Conservation (phyloP, 495 filamentous ascomycete species). For the Podospora fimiseda region DNA sequence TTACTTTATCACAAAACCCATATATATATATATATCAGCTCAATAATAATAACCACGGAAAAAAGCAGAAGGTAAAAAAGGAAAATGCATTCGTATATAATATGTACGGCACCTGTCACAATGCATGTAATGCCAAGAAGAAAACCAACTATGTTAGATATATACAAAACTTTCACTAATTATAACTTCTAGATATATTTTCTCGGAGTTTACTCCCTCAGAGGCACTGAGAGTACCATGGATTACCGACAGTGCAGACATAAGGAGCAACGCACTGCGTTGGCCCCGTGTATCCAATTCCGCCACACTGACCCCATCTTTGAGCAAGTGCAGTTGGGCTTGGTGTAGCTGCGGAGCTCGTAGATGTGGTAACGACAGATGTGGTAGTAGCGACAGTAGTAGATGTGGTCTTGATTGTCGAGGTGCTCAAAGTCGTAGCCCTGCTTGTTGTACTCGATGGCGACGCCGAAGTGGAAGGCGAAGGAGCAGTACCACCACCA, state of each 20-base stretch:
- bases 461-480: background rate
- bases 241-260: constrained; percentile 17
- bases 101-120: too few relatives aligned
- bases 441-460: constrained; percentile 7
- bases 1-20: too few relatives aligned
- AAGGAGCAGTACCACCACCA: constrained; percentile 3
- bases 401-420: constrained; percentile 2
- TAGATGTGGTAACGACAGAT: background rate
- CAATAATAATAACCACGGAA: too few relatives aligned
- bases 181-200: too few relatives aligned
- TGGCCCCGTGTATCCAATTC: constrained; percentile 15
- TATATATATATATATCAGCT: too few relatives aligned
- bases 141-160: too few relatives aligned
- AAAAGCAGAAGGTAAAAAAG: too few relatives aligned
- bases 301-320: constrained; percentile 24
- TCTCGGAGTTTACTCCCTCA: constrained; percentile 19
- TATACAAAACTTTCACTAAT: too few relatives aligned
- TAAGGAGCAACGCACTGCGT: constrained; percentile 16
- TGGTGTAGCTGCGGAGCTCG: background rate
- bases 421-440: background rate
- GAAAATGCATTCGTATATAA: too few relatives aligned
- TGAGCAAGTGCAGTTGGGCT: constrained; percentile 10
- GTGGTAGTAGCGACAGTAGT: too few relatives aligned
- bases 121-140: too few relatives aligned
- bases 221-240: constrained; percentile 45